Conservation (phyloP, 192 early-diverging fungal genomes). For the Coemansia sp. region DNA sequence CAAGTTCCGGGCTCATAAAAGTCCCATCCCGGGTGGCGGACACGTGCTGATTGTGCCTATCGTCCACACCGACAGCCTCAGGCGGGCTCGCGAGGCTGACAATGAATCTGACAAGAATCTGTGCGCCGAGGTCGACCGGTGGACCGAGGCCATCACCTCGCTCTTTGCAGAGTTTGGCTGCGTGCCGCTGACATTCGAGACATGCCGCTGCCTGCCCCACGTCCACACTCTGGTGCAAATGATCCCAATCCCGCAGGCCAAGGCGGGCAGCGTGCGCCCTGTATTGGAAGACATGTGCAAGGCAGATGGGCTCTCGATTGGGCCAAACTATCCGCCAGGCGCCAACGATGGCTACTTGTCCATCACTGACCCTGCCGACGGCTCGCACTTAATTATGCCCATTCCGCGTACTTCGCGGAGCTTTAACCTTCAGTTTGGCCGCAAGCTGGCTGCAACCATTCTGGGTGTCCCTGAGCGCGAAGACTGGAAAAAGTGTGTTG, state of each 20-base stretch:
- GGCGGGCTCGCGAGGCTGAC: constrained; percentile 33
- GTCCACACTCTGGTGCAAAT: constrained; percentile 41
- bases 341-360: constrained; percentile 35
- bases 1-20: constrained; percentile 16
- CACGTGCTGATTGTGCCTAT: constrained; percentile 79
- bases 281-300: constrained; percentile 26
- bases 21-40: constrained; percentile 71
- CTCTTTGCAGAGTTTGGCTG: constrained; percentile 60
- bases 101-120: constrained; percentile 47
- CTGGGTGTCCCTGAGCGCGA: constrained; percentile 67
- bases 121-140: constrained; percentile 59
- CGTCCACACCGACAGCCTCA: constrained; percentile 52
- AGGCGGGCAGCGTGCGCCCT: constrained; percentile 15
- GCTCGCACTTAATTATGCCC: constrained; percentile 19
- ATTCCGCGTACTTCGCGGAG: constrained; percentile 30
- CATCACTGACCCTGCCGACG: constrained; percentile 20
- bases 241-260: constrained; percentile 34
- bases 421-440: constrained; percentile 79
- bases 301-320: constrained; percentile 15
- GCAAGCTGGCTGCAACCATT: constrained; percentile 65
- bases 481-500: constrained; percentile 78
- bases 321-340: constrained; percentile 18
- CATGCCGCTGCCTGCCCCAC: constrained; percentile 56
- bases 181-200: constrained; percentile 73
- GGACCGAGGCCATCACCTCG: constrained; percentile 21